These are phyloP conservation scores for Podila epigama DNA, from an alignment of 192 early-diverging fungal genomes.

Conservation along the genomic window DNA sequence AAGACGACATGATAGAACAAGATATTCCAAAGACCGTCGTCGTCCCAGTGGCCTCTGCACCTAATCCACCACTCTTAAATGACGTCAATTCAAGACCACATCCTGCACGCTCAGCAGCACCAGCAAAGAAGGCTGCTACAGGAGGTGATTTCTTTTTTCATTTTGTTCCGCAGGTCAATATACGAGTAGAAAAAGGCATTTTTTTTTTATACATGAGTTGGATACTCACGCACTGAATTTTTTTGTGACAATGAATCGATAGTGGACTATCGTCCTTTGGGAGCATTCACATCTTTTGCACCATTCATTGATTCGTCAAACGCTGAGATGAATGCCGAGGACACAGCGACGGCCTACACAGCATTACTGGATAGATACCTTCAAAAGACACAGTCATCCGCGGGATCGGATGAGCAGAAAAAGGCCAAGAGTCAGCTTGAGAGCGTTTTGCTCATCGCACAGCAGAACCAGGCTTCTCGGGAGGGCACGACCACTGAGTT, in stretches of 20 bases:
- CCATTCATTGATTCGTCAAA: conserved; percentile 58
- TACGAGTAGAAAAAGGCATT: neutral
- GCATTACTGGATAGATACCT: conserved; percentile 12
- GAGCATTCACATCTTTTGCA: conserved; percentile 60
- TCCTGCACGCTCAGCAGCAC: conserved; percentile 5
- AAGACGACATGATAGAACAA: conserved; percentile 17
- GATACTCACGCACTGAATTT: too few species aligned
- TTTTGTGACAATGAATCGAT: neutral
- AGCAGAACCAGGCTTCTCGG: conserved; percentile 17
- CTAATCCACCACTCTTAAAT: conserved; percentile 46
- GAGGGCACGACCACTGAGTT: neutral
- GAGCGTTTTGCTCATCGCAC: conserved; percentile 26
- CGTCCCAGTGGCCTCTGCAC: conserved; percentile 4
- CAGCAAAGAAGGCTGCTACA: conserved; percentile 33
- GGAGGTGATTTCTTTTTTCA: neutral
- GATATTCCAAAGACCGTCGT: conserved; percentile 15
- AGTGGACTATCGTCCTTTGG: conserved; percentile 60
- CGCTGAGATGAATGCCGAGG: conserved; percentile 54
- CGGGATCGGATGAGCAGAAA: conserved; percentile 14
- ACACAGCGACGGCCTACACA: conserved; percentile 36
- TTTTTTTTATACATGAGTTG: neutral
- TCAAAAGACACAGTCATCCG: conserved; percentile 1
- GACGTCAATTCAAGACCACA: conserved; percentile 43
- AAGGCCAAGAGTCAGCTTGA: conserved; percentile 22
- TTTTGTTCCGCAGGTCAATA: neutral